A percentile compares a stretch with the other conserved stretches of the same genome.
These are phyloP conservation scores for Rhodotorula sphaerocarpa DNA, from an alignment of 768 basidiomycete genomes.

Conservation along the genomic window DNA sequence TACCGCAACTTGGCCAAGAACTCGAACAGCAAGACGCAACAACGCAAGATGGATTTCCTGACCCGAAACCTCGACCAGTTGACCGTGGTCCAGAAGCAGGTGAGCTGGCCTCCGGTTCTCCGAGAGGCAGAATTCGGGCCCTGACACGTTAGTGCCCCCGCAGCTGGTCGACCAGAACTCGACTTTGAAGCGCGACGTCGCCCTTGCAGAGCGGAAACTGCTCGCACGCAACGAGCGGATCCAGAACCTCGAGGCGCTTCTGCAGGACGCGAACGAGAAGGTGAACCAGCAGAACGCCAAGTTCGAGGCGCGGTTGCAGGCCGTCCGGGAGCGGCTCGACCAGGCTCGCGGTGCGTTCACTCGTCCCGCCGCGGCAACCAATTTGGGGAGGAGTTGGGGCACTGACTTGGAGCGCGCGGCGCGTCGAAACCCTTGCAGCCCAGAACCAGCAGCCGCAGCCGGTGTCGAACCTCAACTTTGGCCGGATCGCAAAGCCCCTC, in stretches of 20 bases:
- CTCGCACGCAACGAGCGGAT: conserved; percentile 95
- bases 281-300: conserved; percentile 89
- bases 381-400: neutral
- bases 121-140: too few species aligned
- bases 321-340: conserved; percentile 82
- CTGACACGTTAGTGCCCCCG: neutral
- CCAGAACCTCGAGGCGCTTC: conserved; percentile 82
- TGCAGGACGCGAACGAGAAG: conserved; percentile 88
- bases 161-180: conserved; percentile 98
- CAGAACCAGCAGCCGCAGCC: conserved; percentile 62
- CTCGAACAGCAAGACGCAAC: conserved; percentile 95
- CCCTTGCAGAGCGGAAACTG: conserved; percentile 90
- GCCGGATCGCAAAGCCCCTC: conserved; percentile 92
- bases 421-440: conserved; percentile 47
- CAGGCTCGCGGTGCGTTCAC: conserved; percentile 81
- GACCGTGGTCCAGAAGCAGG: conserved; percentile 95
- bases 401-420: neutral
- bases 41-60: conserved; percentile 98
- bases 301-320: conserved; percentile 85
- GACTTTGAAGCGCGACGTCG: conserved; percentile 91
- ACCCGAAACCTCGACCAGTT: conserved; percentile 93
- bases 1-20: conserved; percentile 98
- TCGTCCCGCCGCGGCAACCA: conserved; percentile 38
- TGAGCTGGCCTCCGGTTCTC: conserved; percentile 41
- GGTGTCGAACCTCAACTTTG: conserved; percentile 63